Percentiles rank a stretch among this genome's conserved stretches.
These are phyloP conservation scores for Hirsutella rhossiliensis DNA, from an alignment of 2,329 filamentous ascomycete genomes.

Conservation along the genomic window DNA sequence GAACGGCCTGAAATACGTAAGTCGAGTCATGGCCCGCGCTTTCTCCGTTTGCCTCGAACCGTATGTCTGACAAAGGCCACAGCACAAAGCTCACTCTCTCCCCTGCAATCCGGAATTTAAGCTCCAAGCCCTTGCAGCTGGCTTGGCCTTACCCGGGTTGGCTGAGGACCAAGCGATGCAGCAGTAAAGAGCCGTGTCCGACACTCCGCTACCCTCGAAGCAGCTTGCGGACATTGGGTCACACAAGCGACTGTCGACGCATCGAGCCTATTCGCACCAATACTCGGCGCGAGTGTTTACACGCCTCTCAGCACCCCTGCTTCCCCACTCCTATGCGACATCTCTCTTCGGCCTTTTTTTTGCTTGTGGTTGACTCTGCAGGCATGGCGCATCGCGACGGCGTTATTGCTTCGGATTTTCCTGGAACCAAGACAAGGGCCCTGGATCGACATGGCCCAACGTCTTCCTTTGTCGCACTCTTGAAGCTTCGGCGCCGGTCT, in stretches of 20 bases:
- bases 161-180: constrained; percentile 31
- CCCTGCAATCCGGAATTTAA: constrained; percentile 77
- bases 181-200: constrained; percentile 6
- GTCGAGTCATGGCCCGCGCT: constrained; percentile 13
- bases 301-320: no score
- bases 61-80: constrained; percentile 18
- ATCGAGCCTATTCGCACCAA: neutral
- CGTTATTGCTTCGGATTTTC: constrained; percentile 2
- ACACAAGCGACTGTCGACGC: neutral
- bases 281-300: no score
- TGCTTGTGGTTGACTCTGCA: neutral
- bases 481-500: neutral
- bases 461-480: neutral
- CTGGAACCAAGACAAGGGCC: neutral
- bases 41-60: neutral
- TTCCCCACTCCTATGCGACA: no score
- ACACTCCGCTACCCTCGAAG: no score
- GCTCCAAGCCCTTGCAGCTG: constrained; percentile 30
- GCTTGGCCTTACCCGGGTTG: constrained; percentile 29
- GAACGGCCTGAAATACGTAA: constrained; percentile 90
- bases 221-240: neutral
- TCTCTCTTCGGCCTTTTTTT: neutral
- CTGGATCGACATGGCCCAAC: neutral
- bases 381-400: constrained; percentile 3
- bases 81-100: constrained; percentile 72